Base-by-base conservation (phyloP, 2,329 filamentous ascomycete genomes). In the Nemania abortiva region DNA sequence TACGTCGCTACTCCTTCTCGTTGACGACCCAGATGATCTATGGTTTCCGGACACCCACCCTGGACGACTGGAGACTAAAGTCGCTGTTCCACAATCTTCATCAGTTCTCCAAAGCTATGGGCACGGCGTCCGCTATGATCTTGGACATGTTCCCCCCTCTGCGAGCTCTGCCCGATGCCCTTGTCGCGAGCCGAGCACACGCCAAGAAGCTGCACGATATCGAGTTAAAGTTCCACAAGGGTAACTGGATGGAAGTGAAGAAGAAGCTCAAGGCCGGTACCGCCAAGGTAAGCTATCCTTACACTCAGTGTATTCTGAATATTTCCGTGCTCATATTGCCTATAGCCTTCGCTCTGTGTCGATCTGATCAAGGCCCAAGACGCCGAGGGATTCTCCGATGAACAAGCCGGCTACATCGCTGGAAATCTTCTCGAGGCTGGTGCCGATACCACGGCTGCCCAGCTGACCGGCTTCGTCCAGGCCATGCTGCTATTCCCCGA, bases 11-110 rank as follows among this genome's bases (percentile, higher is more conserved):
- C 68, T 81, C 83, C 2, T 84, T 82, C 56, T 83, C 84, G 1
- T 71, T 87, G 9, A 84, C 83, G 0, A 86, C 84, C 0, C 81
- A 82, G 2, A 86, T 87, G 79, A 78, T 84, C 0, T 87, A 84
- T 63, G 85, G 84, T 6, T 85, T 81, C 70, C 81, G 84, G 29
- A 72, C 70, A 18, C 70, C 70, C 0, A 80, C 74, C 0, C 78
- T 82, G 67, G 79, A 84, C 7, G 81, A 86, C 55, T 75, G 78
- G 6, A 79, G 81, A 24, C 76, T 73, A 0, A 71, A 70, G 65
- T 57, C 67, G 0, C 34, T 74, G n/a, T 74, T 70, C 56, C 62
- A 71, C 65, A 74, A 74, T 47, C 68, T 74, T 9, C 71, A 73
- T 13, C 68, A 73, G 59, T 73, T 72, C 47, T 72, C 72, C 11